A percentile compares a stretch with the other conserved stretches of the same genome.
Conservation (phyloP, 257 asterid species). For the Haberlea rhodopensis region DNA sequence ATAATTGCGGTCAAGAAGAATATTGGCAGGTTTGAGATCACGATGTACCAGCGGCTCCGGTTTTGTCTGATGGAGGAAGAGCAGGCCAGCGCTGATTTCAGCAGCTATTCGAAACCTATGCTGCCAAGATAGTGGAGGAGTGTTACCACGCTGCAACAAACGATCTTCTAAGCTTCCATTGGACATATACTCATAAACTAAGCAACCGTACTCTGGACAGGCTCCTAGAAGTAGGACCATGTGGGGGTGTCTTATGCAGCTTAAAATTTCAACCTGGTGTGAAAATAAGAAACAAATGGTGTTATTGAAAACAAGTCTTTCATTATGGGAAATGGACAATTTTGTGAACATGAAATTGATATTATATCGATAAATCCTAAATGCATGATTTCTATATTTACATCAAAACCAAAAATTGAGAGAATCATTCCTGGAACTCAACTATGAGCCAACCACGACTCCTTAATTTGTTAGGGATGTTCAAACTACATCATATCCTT, state of each 20-base stretch:
- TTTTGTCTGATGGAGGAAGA: constrained; percentile 88
- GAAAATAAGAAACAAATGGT: not conserved
- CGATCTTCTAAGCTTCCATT: constrained; percentile 92
- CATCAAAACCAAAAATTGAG: not conserved
- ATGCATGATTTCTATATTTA: too few relatives aligned
- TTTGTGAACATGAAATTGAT: not conserved
- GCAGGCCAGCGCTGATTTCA: constrained; percentile 79
- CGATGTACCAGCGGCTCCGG: constrained; percentile 96
- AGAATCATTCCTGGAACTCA: not conserved
- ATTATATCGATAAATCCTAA: not conserved
- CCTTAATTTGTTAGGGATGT: not conserved
- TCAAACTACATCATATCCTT: not conserved
- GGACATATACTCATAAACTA: constrained; percentile 85
- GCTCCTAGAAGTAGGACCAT: constrained; percentile 98
- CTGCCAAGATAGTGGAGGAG: constrained; percentile 79
- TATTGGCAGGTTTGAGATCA: constrained; percentile 84
- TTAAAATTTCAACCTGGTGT: constrained; percentile 72
- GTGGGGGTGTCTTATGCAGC: constrained; percentile 92
- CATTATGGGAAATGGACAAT: too few relatives aligned
- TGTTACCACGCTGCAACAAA: constrained; percentile 56
- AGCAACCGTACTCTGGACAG: constrained; percentile 93
- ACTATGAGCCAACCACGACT: not conserved
- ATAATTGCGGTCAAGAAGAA: constrained; percentile 74
- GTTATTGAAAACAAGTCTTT: not conserved
- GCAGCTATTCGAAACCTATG: constrained; percentile 78